These are phyloP conservation scores for Protomyces pachydermus DNA, from an alignment of 1,139 yeast species.

Conservation along the genomic window DNA sequence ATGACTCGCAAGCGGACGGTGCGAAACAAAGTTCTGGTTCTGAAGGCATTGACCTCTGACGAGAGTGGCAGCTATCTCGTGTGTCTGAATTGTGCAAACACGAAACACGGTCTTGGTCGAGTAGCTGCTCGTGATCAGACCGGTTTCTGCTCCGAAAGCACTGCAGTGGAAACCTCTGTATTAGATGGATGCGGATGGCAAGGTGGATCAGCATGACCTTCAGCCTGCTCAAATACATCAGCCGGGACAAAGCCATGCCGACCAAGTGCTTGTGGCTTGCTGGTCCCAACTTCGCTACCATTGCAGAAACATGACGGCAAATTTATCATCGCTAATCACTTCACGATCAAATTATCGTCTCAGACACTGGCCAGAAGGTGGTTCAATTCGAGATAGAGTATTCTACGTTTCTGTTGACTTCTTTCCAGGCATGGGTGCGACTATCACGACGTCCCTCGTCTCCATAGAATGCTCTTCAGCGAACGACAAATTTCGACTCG, in stretches of 20 bases:
- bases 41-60: no score
- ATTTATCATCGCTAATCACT: not conserved
- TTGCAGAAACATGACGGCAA: not conserved
- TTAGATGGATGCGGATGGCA: not conserved
- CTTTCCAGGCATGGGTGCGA: not conserved
- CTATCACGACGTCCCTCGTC: not conserved
- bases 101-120: no score
- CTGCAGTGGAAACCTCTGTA: not conserved
- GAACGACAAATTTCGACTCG: no score
- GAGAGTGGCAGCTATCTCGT: no score
- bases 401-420: not conserved
- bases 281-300: not conserved
- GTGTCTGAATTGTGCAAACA: no score
- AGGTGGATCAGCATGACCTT: not conserved
- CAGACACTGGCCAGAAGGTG: not conserved
- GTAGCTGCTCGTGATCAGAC: no score
- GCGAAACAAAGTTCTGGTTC: no score
- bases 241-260: no score
- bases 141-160: no score
- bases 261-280: no score
- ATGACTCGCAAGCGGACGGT: no score
- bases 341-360: not conserved
- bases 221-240: not conserved
- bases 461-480: not conserved
- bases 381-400: not conserved